Base-by-base conservation (phyloP, 2,329 filamentous ascomycete species). In the Cercospora citrullina region DNA sequence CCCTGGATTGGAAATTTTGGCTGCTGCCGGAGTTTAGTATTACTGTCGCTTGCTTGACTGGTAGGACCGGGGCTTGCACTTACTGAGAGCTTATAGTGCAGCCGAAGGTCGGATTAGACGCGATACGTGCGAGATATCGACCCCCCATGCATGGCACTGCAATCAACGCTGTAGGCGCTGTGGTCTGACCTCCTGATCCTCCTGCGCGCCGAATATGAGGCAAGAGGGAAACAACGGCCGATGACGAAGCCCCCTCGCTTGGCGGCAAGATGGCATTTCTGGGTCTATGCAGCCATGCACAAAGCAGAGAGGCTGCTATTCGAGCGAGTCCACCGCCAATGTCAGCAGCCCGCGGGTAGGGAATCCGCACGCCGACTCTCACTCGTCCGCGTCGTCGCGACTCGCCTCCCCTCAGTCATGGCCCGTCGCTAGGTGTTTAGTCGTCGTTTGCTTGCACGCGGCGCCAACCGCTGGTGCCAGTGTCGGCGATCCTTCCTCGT, bases 401-500 rank as follows among this genome's bases (percentile, higher is more conserved):
- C 36, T 42, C 21, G 45, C 45, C 18, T 51, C 45, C 45, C 18
- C 45, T 51, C 45, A 12, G 45, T 23, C 18, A 12, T 51, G 45
- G 45, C 18, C 21, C 45, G 45, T 23, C 21, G 45, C 45, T 23
- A 51, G 45, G 18, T 51, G 45, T 48, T 48, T 18, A 21, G 42
- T 48, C 8, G 42, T 51, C 45, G 18, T 51, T 51, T 51, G 45
- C 45, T 26, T 14, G 18, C 45, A 51, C 45, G 45, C 18, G 18
- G 21, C 45, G 18, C 45, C 45, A 23, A 6, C 45, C 45, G 45
- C 21, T 51, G 45, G 45, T 51, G 53, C 26, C 10, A 58, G 53
- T 33, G 26, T 30, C 53, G 53, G 53, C 53, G 30, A 30, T 58
- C 53, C 53, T 58, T 58, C 53, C 53, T 28, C 53, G 53, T 58